Percentiles rank a stretch among this genome's conserved stretches.
These are phyloP conservation scores for Scytalidium sp. DNA, from an alignment of 2,329 filamentous ascomycete genomes.

Conservation along the genomic window DNA sequence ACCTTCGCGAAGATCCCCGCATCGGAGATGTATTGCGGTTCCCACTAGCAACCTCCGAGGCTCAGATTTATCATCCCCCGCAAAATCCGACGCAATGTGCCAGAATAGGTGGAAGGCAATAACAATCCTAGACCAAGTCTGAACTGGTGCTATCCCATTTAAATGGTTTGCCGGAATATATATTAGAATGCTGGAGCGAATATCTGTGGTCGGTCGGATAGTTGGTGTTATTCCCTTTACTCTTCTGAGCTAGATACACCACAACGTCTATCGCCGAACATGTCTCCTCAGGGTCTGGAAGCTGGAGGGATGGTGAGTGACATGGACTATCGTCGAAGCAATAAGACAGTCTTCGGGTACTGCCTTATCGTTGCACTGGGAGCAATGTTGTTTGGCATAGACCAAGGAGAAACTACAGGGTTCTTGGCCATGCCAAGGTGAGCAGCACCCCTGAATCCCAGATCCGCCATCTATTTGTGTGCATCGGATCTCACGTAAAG, in stretches of 20 bases:
- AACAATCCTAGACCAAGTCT: no score
- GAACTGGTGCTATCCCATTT: no score
- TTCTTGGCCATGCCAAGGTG: not conserved
- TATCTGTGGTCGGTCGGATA: no score
- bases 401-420: not conserved
- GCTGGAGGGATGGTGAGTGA: not conserved
- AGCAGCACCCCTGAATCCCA: not conserved
- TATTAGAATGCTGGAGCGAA: not conserved
- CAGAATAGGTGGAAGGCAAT: not conserved
- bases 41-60: not conserved
- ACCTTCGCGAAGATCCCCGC: not conserved
- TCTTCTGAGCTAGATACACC: not conserved
- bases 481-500: not conserved
- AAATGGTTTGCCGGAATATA: no score
- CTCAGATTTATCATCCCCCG: not conserved
- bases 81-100: not conserved
- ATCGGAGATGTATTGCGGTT: not conserved
- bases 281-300: not conserved
- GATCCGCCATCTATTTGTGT: not conserved
- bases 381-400: not conserved
- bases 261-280: not conserved
- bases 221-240: not conserved
- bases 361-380: not conserved
- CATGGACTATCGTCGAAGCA: not conserved
- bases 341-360: not conserved